Conservation (phyloP, 495 filamentous ascomycete genomes). For the Aspergillus saccharolyticus region DNA sequence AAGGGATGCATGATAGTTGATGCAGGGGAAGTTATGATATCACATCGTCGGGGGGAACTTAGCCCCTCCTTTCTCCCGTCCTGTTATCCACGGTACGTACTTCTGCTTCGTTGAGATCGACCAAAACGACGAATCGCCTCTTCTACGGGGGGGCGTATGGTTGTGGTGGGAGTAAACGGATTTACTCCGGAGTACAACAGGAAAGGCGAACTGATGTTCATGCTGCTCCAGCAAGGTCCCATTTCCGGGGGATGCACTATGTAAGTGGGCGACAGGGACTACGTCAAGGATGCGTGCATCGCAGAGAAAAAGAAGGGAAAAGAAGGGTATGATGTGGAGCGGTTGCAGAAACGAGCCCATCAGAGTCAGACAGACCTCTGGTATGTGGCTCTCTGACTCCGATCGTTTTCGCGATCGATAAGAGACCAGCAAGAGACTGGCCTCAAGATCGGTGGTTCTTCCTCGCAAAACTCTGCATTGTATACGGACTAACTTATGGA, state of each 20-base stretch:
- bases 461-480: no score
- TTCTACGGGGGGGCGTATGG: background rate
- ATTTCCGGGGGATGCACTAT: background rate
- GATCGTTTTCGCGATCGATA: background rate
- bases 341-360: background rate
- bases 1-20: slow-evolving; percentile 13
- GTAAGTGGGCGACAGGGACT: background rate
- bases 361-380: background rate
- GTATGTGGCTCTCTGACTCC: background rate
- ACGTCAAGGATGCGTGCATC: background rate
- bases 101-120: background rate
- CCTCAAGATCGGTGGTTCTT: background rate
- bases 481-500: no score
- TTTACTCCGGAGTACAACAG: background rate
- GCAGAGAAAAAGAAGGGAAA: background rate
- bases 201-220: background rate
- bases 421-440: background rate
- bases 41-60: background rate
- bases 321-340: background rate
- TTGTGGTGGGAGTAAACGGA: background rate
- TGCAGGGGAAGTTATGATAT: slow-evolving; percentile 16
- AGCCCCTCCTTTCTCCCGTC: background rate
- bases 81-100: background rate
- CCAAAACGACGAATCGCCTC: background rate
- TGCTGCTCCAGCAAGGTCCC: background rate